Base-by-base conservation (phyloP, 192 early-diverging fungal species). In the Linnemannia exigua region DNA sequence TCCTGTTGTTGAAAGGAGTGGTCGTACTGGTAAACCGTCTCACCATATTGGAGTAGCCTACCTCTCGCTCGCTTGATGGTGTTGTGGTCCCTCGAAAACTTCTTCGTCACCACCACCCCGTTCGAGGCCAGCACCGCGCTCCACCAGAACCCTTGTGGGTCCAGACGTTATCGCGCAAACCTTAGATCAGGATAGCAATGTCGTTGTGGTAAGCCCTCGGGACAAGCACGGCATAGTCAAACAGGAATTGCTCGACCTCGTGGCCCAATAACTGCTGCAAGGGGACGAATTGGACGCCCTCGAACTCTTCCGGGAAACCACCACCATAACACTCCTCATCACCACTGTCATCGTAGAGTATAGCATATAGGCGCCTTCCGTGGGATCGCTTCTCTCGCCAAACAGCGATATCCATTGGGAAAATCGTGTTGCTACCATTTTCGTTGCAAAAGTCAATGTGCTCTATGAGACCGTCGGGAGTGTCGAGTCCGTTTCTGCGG, bases 161-260 rank as follows among this genome's bases (percentile, higher is more conserved):
- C 51, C 67, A 50, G 54, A 50, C 5, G 36, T 48, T 35, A 8
- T 66, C 9, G 3, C 77, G 16, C 11, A 79, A 17, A 6, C 36
- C 22, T 17, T 47, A 6, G 3, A 79, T 67, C 17, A 79, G 33
- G 41, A 61, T 22, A 4, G 78, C 78, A 33, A 79, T 72, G 54
- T 79, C 78, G 38, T 79, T 63, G 25, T 73, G 51, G 37, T 51
- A 72, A 1, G 14, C 41, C 2, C 5, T 19, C 2, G 69, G 52
- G 0, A 79, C 77, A 8, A 44, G 6, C 19, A 44, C 44, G 9
- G 52, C 54, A 79, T 79, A 79, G 2, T 25, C 0, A 28, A 37
- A 71, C 22, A 79, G 41, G 52, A 79, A 79, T 5, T 47, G 5
- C 28, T 72, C 3, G 17, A 51, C 44, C 9, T 77, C 67, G 17